phyloP scores from a whole-genome alignment of 78 protist species.

The Dictyostelium capitatum region DNA sequence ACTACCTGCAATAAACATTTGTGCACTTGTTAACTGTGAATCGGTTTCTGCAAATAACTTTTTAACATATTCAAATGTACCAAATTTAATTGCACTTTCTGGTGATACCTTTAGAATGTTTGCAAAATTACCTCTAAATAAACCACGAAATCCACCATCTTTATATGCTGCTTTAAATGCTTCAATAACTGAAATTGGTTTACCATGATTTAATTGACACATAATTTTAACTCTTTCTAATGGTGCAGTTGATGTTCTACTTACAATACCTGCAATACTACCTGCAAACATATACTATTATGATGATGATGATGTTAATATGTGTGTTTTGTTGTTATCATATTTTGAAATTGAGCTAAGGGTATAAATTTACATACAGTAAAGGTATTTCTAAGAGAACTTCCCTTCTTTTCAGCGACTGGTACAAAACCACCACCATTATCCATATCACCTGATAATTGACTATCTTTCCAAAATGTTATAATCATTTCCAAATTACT shows the following conservation, averaged over 20 bases:
- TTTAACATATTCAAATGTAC: conserved; percentile 65
- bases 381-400: neutral
- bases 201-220: conserved; percentile 50
- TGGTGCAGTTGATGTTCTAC: conserved; percentile 70
- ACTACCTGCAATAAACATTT: conserved; percentile 72
- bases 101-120: conserved; percentile 74
- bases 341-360: too few relatives aligned
- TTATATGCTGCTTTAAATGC: conserved; percentile 26
- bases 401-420: conserved; percentile 4
- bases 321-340: too few relatives aligned
- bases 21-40: conserved; percentile 47
- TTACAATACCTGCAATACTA: conserved; percentile 43
- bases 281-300: conserved; percentile 50
- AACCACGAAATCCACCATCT: conserved; percentile 72
- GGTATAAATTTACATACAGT: too few relatives aligned
- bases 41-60: conserved; percentile 71
- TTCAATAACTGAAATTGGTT: conserved; percentile 18
- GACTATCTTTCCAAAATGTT: conserved; percentile 68
- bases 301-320: too few relatives aligned
- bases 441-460: conserved; percentile 56
- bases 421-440: conserved; percentile 65
- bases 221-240: conserved; percentile 62
- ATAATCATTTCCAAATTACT: neutral
- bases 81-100: conserved; percentile 81
- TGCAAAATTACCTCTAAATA: conserved; percentile 67